Conservation (phyloP, 805 yeast species). For the Sungouiozyma intestinalis region DNA sequence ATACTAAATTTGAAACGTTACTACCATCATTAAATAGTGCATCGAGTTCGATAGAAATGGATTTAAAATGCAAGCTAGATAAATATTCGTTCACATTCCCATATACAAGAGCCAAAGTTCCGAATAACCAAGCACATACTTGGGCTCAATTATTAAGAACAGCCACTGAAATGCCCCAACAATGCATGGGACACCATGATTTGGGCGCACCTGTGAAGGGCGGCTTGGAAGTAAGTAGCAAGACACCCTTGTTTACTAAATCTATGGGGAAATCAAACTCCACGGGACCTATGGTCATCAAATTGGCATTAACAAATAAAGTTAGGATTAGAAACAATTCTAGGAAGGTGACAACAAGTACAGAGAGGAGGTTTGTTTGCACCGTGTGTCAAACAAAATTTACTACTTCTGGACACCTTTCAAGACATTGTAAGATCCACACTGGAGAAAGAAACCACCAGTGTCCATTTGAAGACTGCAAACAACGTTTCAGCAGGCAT, state of each 20-base stretch:
- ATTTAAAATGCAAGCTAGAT: conserved; percentile 1
- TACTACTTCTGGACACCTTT: conserved; percentile 85
- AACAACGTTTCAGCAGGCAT: conserved; percentile 78
- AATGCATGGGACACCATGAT: too few species aligned
- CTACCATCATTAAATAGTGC: conserved; percentile 1
- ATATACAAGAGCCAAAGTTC: neutral
- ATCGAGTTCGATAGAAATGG: neutral
- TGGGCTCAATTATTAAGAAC: neutral
- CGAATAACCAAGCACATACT: neutral
- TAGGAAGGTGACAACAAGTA: neutral
- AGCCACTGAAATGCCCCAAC: neutral
- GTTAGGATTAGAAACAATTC: neutral
- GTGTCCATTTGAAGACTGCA: conserved; percentile 75
- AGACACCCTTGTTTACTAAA: neutral
- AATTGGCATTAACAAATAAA: neutral
- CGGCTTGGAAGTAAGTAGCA: neutral
- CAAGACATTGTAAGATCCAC: conserved; percentile 79
- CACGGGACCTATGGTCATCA: neutral
- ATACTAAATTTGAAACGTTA: conserved; percentile 2
- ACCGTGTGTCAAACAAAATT: conserved; percentile 33
- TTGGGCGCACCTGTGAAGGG: neutral
- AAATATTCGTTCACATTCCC: neutral
- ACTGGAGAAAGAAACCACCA: conserved; percentile 83
- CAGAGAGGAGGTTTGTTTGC: conserved; percentile 9
- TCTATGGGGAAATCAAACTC: neutral